Percentiles rank a stretch among this genome's conserved stretches.
phyloP scores from a whole-genome alignment of 2,329 filamentous ascomycete species.

The Thermomyces lanuginosus region DNA sequence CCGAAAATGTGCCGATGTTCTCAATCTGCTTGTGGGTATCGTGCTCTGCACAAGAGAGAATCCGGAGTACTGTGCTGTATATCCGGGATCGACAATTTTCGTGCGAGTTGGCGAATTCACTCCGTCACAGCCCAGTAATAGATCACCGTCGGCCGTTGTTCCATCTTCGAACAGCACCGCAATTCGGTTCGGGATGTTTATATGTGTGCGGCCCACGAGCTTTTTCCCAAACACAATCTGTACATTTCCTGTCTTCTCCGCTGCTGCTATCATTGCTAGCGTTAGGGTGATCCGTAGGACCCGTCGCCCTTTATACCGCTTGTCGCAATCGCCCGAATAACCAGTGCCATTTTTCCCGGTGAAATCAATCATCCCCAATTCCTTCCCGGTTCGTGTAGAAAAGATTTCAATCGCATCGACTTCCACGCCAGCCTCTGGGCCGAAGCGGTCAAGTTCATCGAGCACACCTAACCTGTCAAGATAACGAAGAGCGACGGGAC shows the following conservation, averaged over 20 bases:
- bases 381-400: constrained; percentile 23
- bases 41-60: constrained; percentile 25
- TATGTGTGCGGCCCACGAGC: constrained; percentile 16
- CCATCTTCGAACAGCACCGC: constrained; percentile 21
- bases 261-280: constrained; percentile 24
- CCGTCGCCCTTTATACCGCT: constrained; percentile 24
- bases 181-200: constrained; percentile 2
- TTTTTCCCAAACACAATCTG: constrained; percentile 29
- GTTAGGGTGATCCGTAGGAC: constrained; percentile 28
- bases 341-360: constrained; percentile 20
- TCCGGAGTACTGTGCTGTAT: constrained; percentile 24
- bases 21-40: constrained; percentile 10
- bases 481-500: constrained; percentile 28
- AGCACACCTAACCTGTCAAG: constrained; percentile 27
- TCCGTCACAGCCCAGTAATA: constrained; percentile 27
- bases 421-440: constrained; percentile 23
- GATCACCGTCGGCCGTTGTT: constrained; percentile 16
- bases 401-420: constrained; percentile 27
- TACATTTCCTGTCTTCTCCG: constrained; percentile 21
- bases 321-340: constrained; percentile 7
- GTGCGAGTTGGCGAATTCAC: constrained; percentile 25
- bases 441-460: constrained; percentile 21
- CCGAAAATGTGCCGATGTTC: constrained; percentile 21
- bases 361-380: constrained; percentile 25
- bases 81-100: constrained; percentile 20